Evolutionary conservation across 352 stramenopile genomes (phyloP), one percentile per base, ranked within the genome.

Genomic region (Phytophthora niederhauseri): DNA sequence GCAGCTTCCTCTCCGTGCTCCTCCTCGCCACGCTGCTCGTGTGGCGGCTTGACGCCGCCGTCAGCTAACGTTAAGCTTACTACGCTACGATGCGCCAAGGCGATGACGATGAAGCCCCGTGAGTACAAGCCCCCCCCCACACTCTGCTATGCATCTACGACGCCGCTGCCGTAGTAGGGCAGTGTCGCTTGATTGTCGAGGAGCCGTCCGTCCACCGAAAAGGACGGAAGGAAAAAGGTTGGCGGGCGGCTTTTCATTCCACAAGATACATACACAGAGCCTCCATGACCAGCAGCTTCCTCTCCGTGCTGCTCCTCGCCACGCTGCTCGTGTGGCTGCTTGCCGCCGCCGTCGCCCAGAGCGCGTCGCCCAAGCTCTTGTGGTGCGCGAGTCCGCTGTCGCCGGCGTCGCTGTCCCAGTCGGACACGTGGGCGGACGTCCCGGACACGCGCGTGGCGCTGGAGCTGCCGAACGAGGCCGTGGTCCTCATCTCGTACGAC

Each of bases 401-500:
- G 6, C 59, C 76, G 3, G 80, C 72, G 14, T 57, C 53, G 5
- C 53, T 89, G 4, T 36, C 30, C 2, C 31, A 69, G 43, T 66
- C 62, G 2, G 55, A 88, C 43, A 68, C 34, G 34, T 93, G 85
- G 85, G 30, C 87, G 22, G 81, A 92, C 50, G 74, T 93, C 4
- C 77, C 72, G 0, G 75, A 90, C 43, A 92, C 85, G 0, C 57
- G 54, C 30, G 83, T 91, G 0, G 38, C 65, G 0, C 55, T 90
- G 38, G 77, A 90, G 50, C 76, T 93, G 15, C 65, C 64, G 17
- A 92, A 91, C 52, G 70, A 87, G 50, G 84, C 80, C 2, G 64
- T 89, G 5, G 73, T 92, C 41, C 57, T 90, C 31, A 79, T 93
- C 24, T 89, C 83, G 20, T 92, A 92, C 68, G 85, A 93, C 57